These are phyloP conservation scores for Amaranthus tricolor DNA, from an alignment of 179 eudicot species.

Conservation along the genomic window DNA sequence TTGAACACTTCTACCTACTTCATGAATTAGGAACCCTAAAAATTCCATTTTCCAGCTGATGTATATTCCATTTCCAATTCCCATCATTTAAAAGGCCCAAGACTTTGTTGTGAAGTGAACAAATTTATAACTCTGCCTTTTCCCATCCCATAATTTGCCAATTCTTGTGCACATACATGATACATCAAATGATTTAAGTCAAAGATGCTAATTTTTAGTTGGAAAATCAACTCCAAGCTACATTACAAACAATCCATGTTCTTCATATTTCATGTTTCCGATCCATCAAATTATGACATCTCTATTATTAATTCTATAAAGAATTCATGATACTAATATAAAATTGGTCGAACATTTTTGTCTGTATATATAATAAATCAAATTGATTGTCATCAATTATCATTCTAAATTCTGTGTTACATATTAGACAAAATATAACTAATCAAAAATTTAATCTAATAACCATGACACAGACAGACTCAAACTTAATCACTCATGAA, in stretches of 20 bases:
- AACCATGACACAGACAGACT: too few relatives aligned
- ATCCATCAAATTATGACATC: conserved; percentile 13
- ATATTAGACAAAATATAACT: too few relatives aligned
- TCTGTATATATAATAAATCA: too few relatives aligned
- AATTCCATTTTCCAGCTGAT: conserved; percentile 3
- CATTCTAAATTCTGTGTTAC: too few relatives aligned
- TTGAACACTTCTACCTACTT: not conserved
- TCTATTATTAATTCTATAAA: conserved; percentile 2
- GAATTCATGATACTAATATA: conserved; percentile 1
- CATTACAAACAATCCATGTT: conserved; percentile 33
- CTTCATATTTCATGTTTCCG: conserved; percentile 9
- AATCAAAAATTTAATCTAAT: too few relatives aligned
- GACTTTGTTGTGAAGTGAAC: not conserved
- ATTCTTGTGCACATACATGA: not conserved
- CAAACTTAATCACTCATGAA: too few relatives aligned
- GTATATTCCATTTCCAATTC: not conserved
- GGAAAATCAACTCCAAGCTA: conserved; percentile 9
- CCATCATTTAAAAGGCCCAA: not conserved
- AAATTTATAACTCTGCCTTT: not conserved
- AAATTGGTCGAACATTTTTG: too few relatives aligned
- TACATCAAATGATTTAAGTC: conserved; percentile 18
- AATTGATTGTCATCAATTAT: too few relatives aligned
- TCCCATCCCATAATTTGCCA: not conserved
- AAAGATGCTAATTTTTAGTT: conserved; percentile 25
- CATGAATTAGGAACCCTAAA: too few relatives aligned